These are phyloP conservation scores for Thymus quinquecostatus DNA, from an alignment of 257 asterid genomes.

Conservation along the genomic window DNA sequence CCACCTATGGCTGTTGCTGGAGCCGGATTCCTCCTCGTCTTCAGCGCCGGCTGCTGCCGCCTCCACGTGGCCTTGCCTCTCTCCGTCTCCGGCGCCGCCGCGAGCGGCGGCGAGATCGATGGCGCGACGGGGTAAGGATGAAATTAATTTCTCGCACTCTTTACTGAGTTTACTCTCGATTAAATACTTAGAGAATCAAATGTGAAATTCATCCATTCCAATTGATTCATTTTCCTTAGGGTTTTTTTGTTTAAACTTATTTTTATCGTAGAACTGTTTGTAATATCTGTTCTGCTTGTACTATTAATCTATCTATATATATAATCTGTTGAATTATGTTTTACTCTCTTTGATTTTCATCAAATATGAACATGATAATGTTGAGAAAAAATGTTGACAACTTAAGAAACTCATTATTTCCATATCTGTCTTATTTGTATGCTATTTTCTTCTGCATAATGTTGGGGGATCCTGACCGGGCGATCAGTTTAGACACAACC, in stretches of 20 bases:
- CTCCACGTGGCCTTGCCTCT: conserved; percentile 64
- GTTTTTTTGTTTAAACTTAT: neutral
- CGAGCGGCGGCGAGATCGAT: conserved; percentile 43
- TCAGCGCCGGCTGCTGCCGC: conserved; percentile 35
- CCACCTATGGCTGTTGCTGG: conserved; percentile 79
- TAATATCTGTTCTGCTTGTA: conserved; percentile 31
- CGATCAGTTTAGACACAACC: conserved; percentile 80
- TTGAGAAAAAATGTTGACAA: no score
- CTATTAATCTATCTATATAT: conserved; percentile 3
- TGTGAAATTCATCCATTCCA: conserved; percentile 25
- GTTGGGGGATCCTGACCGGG: conserved; percentile 99
- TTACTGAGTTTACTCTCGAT: conserved; percentile 57
- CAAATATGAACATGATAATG: no score
- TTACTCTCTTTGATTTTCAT: no score
- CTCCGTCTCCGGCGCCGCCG: conserved; percentile 41
- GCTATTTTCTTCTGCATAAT: conserved; percentile 13
- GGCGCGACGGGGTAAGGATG: conserved; percentile 95
- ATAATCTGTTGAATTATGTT: neutral
- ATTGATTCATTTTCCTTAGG: neutral
- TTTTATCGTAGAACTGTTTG: conserved; percentile 22
- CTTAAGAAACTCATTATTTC: no score
- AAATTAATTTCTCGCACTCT: conserved; percentile 86
- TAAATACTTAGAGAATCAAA: conserved; percentile 75
- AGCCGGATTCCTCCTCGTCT: conserved; percentile 51
- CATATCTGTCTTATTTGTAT: neutral